A percentile compares a stretch with the other conserved stretches of the same genome.
Evolutionary conservation across 148 eudicot species (phyloP).

Genomic region (Chenopodium quinoa): DNA sequence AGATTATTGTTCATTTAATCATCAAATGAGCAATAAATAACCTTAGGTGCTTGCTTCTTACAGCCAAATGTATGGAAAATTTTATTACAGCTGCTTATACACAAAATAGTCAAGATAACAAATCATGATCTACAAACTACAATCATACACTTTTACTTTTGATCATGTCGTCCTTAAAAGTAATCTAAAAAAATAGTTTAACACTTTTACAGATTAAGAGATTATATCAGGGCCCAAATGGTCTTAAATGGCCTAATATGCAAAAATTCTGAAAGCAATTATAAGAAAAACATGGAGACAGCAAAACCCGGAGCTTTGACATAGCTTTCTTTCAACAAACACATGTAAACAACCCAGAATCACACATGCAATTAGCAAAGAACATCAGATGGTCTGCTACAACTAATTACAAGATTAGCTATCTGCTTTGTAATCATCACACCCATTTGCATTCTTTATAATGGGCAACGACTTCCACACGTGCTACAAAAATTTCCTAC

Average conservation of each 20-base stretch:
- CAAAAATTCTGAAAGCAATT: neutral
- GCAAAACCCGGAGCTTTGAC: neutral
- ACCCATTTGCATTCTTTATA: conserved; percentile 1
- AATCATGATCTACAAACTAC: neutral
- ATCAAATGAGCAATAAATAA: too few relatives aligned
- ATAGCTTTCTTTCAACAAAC: conserved; percentile 1
- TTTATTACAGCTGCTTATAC: neutral
- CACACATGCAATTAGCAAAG: neutral
- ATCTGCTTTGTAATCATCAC: conserved; percentile 18
- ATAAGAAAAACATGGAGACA: neutral
- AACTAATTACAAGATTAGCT: neutral
- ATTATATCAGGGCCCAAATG: neutral
- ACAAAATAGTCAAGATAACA: neutral
- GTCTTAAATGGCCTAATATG: neutral
- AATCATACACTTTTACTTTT: neutral
- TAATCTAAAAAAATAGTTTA: too few relatives aligned
- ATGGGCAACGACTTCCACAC: neutral
- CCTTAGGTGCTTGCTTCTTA: too few relatives aligned
- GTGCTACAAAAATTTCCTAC: neutral
- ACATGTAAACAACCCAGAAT: neutral
- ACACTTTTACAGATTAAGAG: neutral
- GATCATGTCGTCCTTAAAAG: neutral
- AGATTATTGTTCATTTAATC: too few relatives aligned
- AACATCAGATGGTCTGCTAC: neutral
- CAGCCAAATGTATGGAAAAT: too few relatives aligned